phyloP scores from a whole-genome alignment of 225 moss, liverwort and hornwort species.

The Climacium dendroides region DNA sequence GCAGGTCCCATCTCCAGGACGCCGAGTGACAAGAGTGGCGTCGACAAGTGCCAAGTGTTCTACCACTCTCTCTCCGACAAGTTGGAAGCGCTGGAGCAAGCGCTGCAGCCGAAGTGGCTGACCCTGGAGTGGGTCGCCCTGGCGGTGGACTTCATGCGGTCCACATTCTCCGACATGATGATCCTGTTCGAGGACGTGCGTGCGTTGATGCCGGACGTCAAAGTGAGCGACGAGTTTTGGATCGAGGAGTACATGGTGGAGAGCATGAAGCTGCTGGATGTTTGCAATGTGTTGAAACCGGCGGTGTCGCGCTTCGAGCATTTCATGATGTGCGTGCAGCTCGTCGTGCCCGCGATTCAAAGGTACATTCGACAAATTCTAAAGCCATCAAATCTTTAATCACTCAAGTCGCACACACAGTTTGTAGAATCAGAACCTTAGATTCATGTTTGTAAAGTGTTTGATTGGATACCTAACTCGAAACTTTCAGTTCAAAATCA shows the following conservation, averaged over 20 bases:
- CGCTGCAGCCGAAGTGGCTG: conserved; percentile 26
- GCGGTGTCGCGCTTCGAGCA: conserved; percentile 37
- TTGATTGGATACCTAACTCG: background rate
- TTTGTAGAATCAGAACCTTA: background rate
- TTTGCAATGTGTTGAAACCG: conserved; percentile 46
- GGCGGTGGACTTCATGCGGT: conserved; percentile 43
- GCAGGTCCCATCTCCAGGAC: background rate
- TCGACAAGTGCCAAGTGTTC: conserved; percentile 32
- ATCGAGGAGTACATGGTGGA: conserved; percentile 51
- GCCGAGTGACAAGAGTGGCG: background rate
- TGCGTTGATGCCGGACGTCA: conserved; percentile 1
- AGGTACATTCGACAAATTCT: background rate
- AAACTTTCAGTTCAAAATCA: background rate
- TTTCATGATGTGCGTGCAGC: conserved; percentile 31
- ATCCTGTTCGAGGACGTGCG: conserved; percentile 26
- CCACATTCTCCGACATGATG: conserved; percentile 43
- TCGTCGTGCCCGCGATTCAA: conserved; percentile 20
- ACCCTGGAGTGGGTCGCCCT: conserved; percentile 33
- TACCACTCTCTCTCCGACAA: conserved; percentile 15
- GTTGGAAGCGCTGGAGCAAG: conserved; percentile 25
- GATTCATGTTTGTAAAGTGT: background rate
- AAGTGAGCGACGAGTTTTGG: conserved; percentile 17
- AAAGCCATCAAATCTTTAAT: background rate
- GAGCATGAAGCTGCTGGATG: conserved; percentile 44
- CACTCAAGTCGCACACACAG: background rate